Percentiles rank a stretch among this genome's conserved stretches.
Evolutionary conservation across 2,329 filamentous ascomycete species (phyloP).

Genomic region (Remersonia thermophila): DNA sequence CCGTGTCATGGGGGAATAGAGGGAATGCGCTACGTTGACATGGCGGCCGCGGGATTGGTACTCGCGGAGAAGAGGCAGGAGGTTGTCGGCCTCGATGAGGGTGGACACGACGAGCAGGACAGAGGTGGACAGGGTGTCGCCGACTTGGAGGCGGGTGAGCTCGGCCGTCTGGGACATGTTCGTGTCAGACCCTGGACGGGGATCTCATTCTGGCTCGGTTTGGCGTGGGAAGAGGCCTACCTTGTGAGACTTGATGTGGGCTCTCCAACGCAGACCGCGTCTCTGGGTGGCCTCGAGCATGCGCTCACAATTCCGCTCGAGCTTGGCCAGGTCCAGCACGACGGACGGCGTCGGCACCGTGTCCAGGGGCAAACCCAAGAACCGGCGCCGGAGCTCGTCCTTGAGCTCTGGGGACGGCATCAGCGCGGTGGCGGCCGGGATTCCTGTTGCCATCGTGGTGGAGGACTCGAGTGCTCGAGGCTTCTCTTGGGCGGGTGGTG

Average conservation of each 20-base stretch:
- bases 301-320: conserved; percentile 53
- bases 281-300: conserved; percentile 54
- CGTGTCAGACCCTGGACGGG: no score
- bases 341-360: conserved; percentile 54
- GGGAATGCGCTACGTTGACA: conserved; percentile 41
- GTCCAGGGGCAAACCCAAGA: conserved; percentile 46
- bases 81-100: conserved; percentile 57
- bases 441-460: not conserved
- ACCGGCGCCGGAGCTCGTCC: conserved; percentile 28
- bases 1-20: no score
- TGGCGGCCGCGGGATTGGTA: conserved; percentile 40
- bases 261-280: conserved; percentile 55
- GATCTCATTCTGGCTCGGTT: no score
- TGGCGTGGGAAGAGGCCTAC: no score
- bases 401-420: conserved; percentile 14
- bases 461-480: no score
- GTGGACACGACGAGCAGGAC: conserved; percentile 62
- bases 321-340: conserved; percentile 54
- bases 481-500: no score
- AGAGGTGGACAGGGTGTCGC: conserved; percentile 31
- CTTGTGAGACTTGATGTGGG: conserved; percentile 79
- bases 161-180: conserved; percentile 17
- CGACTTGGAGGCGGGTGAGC: conserved; percentile 50
- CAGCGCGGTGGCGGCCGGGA: no score
- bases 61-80: conserved; percentile 47